Evolutionary conservation across 257 asterid genomes (phyloP).

Genomic region (Scutellaria barbata): DNA sequence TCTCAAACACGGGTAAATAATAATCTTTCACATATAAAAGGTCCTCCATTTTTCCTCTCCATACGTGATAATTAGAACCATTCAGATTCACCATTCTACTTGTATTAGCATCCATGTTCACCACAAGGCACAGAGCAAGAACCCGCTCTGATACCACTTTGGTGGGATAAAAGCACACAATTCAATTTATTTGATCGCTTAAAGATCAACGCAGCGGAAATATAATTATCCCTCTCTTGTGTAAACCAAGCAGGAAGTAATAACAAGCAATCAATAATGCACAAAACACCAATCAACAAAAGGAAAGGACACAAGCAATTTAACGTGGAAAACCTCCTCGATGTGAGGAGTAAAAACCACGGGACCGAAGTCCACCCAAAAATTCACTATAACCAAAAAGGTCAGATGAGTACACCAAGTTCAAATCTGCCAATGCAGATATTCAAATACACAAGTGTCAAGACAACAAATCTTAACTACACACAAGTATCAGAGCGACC

Average conservation of each 20-base stretch:
- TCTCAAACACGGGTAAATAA: constrained; percentile 2
- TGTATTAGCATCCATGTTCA: constrained; percentile 25
- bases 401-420: background rate
- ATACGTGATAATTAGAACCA: constrained; percentile 27
- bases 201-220: no score
- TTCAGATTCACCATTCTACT: constrained; percentile 27
- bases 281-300: background rate
- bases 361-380: background rate
- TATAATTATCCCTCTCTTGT: no score
- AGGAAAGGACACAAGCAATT: background rate
- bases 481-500: background rate
- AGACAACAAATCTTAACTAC: background rate
- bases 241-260: no score
- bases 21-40: constrained; percentile 31
- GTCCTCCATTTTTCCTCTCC: constrained; percentile 34
- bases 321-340: background rate
- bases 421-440: background rate
- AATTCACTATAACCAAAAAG: background rate
- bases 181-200: no score
- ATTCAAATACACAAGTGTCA: background rate
- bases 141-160: constrained; percentile 19
- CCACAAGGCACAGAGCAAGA: background rate
- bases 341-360: background rate
- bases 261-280: no score
- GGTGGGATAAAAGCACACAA: constrained; percentile 23